These are phyloP conservation scores for Pestalotiopsis sp. DNA, from an alignment of 2,329 filamentous ascomycete genomes.

Conservation along the genomic window DNA sequence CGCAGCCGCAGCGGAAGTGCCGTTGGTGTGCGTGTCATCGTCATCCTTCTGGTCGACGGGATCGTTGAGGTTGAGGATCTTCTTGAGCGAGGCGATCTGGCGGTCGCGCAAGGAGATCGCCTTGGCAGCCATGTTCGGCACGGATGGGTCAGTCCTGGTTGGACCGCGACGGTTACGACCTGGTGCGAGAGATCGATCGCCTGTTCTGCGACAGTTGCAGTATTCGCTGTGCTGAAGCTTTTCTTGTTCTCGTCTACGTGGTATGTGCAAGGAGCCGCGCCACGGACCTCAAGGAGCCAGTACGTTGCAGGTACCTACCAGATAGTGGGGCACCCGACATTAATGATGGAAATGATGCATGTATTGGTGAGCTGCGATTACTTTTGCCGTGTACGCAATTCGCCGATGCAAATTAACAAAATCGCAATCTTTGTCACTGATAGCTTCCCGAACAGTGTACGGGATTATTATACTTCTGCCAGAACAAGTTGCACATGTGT, in stretches of 20 bases:
- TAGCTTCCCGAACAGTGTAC: background rate
- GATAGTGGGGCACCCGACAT: background rate
- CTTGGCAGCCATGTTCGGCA: conserved; percentile 26
- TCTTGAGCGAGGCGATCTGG: conserved; percentile 77
- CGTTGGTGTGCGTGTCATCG: conserved; percentile 66
- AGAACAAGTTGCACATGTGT: background rate
- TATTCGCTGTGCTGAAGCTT: background rate
- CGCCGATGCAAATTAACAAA: background rate
- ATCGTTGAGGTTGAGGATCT: conserved; percentile 93
- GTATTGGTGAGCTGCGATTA: background rate
- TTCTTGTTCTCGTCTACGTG: background rate
- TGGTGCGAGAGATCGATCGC: background rate
- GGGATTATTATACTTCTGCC: background rate
- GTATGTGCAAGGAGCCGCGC: background rate
- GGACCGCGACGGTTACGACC: background rate
- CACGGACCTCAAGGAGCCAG: background rate
- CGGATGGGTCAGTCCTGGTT: background rate
- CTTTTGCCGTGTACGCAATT: background rate
- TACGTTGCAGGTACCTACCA: background rate
- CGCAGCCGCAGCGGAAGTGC: conserved; percentile 68
- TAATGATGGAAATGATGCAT: background rate
- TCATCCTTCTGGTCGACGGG: conserved; percentile 60
- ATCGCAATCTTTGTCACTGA: background rate
- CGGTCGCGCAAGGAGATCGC: conserved; percentile 32
- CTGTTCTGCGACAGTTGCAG: background rate